Base-by-base conservation (phyloP, 306 rosid genomes). In the Dicorynia guianensis region DNA sequence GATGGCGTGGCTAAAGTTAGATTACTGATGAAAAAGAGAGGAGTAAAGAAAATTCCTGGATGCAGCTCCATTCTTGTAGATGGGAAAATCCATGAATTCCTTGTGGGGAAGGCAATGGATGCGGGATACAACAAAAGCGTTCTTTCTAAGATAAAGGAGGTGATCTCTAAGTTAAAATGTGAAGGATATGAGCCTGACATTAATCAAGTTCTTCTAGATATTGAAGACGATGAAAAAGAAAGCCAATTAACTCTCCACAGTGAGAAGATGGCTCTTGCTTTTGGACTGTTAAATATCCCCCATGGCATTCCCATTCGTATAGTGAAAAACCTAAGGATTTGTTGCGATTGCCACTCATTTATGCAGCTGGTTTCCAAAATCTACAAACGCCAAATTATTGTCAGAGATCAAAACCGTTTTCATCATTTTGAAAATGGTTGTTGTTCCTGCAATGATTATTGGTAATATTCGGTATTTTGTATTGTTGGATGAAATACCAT, bases 211-310 rank as follows among this genome's bases (percentile, higher is more conserved):
- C 83, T 89, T 78, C 15, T 83, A 30, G 87, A 90, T 60, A 57
- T 84, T 36, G 85, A 85, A 69, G 83, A 77, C 4, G 79, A 69
- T 75, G 85, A 70, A 52, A 89, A 83, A 63, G 87, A 55, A 20
- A 48, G 48, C 73, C 79, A 62, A 25, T 78, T 85, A 60, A 62
- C 58, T 60, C 86, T 83, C 71, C 86, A 86, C 40, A 89, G 87
- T 73, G 90, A 87, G 75, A 89, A 83, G 83, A 74, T 89, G 84
- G 86, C 87, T 67, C 84, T 87, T 58, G 86, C 89, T 20, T 89
- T 87, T 79, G 92, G 87, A 63, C 55, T 85, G 11, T 25, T 39
- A 49, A 83, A 70, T 68, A 55, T 43, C 5, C 84, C 67, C 7
- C 54, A 72, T 12, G 81, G 77, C 17, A 74, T 67, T 68, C 83